These are phyloP conservation scores for Amanita pallidorosea DNA, from an alignment of 768 basidiomycete species.

Conservation along the genomic window DNA sequence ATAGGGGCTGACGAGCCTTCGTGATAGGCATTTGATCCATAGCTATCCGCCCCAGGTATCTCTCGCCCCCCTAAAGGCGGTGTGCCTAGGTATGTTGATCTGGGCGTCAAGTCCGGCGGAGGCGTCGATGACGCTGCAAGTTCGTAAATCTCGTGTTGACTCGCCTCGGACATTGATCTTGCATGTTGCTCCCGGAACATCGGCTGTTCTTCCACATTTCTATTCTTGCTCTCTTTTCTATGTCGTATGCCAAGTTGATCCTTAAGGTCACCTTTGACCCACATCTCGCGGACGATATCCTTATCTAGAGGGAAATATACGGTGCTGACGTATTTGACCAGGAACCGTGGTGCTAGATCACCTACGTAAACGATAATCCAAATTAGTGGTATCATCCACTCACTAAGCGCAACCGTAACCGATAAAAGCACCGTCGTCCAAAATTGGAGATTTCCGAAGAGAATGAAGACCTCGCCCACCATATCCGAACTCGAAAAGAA, in stretches of 20 bases:
- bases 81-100: constrained; percentile 34
- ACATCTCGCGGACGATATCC: constrained; percentile 88
- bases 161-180: constrained; percentile 53
- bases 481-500: constrained; percentile 68
- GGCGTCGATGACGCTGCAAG: constrained; percentile 21
- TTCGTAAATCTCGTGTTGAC: constrained; percentile 33
- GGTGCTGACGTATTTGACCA: constrained; percentile 60
- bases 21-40: neutral
- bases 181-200: constrained; percentile 60
- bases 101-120: constrained; percentile 27
- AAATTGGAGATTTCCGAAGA: constrained; percentile 74
- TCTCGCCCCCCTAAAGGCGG: constrained; percentile 26
- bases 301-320: constrained; percentile 77
- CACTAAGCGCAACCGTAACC: constrained; percentile 63
- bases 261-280: constrained; percentile 77
- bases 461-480: constrained; percentile 55
- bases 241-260: constrained; percentile 67
- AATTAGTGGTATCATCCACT: constrained; percentile 9
- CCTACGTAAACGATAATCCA: neutral
- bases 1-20: neutral
- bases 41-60: constrained; percentile 11
- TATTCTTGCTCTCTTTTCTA: constrained; percentile 40
- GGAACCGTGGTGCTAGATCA: constrained; percentile 65
- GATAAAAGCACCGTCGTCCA: constrained; percentile 74
- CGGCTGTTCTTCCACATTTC: constrained; percentile 51